Base-by-base conservation (phyloP, 2,329 filamentous ascomycete species). In the Hypoxylon sp. region DNA sequence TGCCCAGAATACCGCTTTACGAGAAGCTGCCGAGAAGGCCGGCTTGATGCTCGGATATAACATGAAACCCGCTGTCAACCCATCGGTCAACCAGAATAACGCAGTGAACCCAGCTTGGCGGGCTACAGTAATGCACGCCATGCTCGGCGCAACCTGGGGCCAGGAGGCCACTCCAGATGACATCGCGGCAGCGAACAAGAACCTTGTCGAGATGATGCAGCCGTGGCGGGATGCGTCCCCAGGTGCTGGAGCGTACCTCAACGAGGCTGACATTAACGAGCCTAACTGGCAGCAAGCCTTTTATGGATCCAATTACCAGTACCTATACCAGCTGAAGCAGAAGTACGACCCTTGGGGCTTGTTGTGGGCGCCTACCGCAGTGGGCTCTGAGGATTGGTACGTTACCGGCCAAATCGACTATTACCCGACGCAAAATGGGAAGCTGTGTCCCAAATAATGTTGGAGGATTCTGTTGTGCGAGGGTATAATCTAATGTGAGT, bases 371-470 rank as follows among this genome's bases (percentile, higher is more conserved):
- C 77, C 76, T 0, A 82, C 80, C 0, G 83, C 77, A 3, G 85
- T 88, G 25, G 86, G 85, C 0, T 85, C 83, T 66, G 84, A 87
- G 49, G 76, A 77, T 14, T 88, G 85, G 85, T 73, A 71, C 40
- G 30, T 74, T 37, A 71, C 70, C 8, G 48, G 59, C 48, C 70
- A 73, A 31, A 68, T 73, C 42, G 69, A 67, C 7, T 74, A 68
- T 56, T 72, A 74, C 48, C 68, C 61, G n/a, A 72, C 65, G 3
- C 70, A 75, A 55, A 69, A 73, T 44, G 73, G 73, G 17, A 70
- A 70, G 25, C 55, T 75, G 20, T 75, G 73, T 51, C 72, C 65
- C 2, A 69, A 72, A 59, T 73, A 68, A 40, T 42, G 25, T 1
- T 4, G 13, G 33, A 10, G n/a, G 2, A 13, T 40, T 10, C 10